Conservation (phyloP, 768 basidiomycete genomes). For the Auriscalpium orientale region DNA sequence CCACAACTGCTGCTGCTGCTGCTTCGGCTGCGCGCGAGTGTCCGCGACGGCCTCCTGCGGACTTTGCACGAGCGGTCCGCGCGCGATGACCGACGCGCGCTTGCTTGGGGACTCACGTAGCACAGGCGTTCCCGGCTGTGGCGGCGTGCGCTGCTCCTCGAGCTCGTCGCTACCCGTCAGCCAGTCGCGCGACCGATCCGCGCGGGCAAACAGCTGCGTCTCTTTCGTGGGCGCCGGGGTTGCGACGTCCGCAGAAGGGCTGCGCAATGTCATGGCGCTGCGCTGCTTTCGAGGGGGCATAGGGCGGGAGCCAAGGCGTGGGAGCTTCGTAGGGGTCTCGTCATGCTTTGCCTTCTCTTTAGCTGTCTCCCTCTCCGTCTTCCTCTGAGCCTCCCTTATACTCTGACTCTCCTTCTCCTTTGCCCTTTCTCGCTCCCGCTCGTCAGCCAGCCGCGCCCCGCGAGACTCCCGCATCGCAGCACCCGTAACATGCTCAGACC, state of each 20-base stretch:
- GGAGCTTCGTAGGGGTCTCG: constrained; percentile 12
- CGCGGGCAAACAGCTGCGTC: constrained; percentile 19
- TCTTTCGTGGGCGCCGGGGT: constrained; percentile 16
- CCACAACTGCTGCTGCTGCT: too few relatives aligned
- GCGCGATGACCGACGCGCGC: constrained; percentile 56
- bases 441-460: constrained; percentile 2
- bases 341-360: constrained; percentile 1
- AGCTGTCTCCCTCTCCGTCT: too few relatives aligned
- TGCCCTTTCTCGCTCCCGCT: not conserved
- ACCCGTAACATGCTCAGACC: constrained; percentile 53
- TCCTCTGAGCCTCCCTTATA: too few relatives aligned
- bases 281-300: constrained; percentile 42
- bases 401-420: too few relatives aligned
- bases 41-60: constrained; percentile 19
- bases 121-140: constrained; percentile 29
- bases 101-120: constrained; percentile 68
- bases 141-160: constrained; percentile 15
- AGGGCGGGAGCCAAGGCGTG: constrained; percentile 29
- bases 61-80: constrained; percentile 20
- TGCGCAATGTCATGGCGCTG: constrained; percentile 33
- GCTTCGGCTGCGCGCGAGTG: not conserved
- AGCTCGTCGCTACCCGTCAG: constrained; percentile 58
- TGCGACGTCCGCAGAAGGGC: not conserved
- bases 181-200: constrained; percentile 50
- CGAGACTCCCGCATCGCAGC: constrained; percentile 39